Evolutionary conservation across 176 grass and related monocot genomes (phyloP).

Genomic region (Puccinellia tenuiflora): DNA sequence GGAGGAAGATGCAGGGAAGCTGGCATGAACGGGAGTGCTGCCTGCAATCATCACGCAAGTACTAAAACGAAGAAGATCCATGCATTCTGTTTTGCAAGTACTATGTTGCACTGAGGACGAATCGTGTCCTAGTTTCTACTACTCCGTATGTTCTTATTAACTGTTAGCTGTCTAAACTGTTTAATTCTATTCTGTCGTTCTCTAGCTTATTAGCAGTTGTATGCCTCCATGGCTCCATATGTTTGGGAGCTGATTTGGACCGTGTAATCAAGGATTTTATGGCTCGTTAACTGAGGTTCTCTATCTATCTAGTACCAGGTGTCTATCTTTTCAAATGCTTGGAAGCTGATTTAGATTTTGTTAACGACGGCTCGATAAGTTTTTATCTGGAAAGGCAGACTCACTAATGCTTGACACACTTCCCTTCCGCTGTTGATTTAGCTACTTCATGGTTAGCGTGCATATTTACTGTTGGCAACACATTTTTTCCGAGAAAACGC

Average conservation of each 20-base stretch:
- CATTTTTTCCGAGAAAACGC: too few species aligned
- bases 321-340: neutral
- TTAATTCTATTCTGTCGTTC: neutral
- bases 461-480: too few species aligned
- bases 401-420: too few species aligned
- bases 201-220: neutral
- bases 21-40: neutral
- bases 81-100: neutral
- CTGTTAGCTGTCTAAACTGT: neutral
- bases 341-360: too few species aligned
- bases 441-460: too few species aligned
- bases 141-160: neutral
- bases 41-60: neutral
- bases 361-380: too few species aligned
- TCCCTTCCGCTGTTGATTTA: too few species aligned
- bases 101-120: neutral
- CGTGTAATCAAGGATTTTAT: neutral
- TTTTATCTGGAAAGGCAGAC: too few species aligned
- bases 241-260: neutral
- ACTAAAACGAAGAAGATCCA: neutral
- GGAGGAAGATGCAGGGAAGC: neutral
- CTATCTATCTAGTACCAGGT: neutral
- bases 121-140: neutral
- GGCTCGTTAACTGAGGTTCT: neutral
- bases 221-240: neutral